Base-by-base conservation (phyloP, 495 filamentous ascomycete species). In the Bacidia gigantensis region DNA sequence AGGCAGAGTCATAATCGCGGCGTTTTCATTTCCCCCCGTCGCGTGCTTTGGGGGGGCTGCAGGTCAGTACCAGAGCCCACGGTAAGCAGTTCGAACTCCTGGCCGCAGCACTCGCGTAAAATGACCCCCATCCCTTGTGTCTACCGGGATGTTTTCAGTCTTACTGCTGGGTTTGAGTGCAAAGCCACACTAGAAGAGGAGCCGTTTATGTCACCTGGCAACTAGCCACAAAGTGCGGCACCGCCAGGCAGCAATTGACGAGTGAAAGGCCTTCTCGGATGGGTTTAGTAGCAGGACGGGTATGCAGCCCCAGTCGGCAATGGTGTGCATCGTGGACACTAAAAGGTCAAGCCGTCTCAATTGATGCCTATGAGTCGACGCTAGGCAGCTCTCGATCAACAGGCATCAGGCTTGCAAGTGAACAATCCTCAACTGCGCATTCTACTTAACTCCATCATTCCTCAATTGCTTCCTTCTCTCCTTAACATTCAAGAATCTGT, bases 361-460 rank as follows among this genome's bases (percentile, higher is more conserved):
- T 55, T 50, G 35, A 32, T 55, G 47, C 53, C 53, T 55, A 51
- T 55, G 53, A 55, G 22, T 55, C 53, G 47, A 55, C 38, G 53
- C 53, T 55, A 55, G 40, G 39, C 47, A 38, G 29, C 12, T 45
- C 24, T 43, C 18, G 17, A 22, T 3, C 44, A 48, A 43, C 21
- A 55, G 53, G 39, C 47, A 45, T 51, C 47, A n/a, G 20, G 41
- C 41, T 22, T 18, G 41, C 41, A n/a, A 44, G 9, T 44, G 41
- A 44, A 44, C 41, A 44, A 7, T 44, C 9, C 41, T 44, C 9
- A 5, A 17, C 41, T 17, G 14, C 12, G 41, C 41, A 44, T 22
- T 17, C 9, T 44, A 44, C 41, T 44, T 44, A 44, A 44, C 41
- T 45, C 18, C 25, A 3, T 25, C 20, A 29, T 48, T 14, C 22